Evolutionary conservation across 306 rosid genomes (phyloP), one percentile per base, ranked within the genome.

Genomic region (Dryas alaskensis): DNA sequence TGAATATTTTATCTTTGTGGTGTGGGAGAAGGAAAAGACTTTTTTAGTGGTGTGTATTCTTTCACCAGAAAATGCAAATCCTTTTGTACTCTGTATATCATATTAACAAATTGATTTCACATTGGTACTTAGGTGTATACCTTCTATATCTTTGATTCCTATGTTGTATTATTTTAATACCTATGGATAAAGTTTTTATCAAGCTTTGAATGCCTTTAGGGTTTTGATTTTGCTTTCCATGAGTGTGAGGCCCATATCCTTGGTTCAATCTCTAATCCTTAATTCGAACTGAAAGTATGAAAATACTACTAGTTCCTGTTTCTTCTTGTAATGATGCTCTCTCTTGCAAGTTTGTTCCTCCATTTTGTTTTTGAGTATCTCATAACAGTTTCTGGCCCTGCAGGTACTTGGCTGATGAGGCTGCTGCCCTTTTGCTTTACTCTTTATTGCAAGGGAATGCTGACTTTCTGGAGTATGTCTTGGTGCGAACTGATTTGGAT

Each of bases 401-500:
- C 89, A 95, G 99, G 79, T 82, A 90, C 87, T 84, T 92, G 80
- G 89, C 92, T 81, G 99, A 95, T 82, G 99, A 92, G 89, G 82
- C 93, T 79, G 91, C 97, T 73, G 99, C 90, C 14, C 90, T 95
- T 44, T 81, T 95, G 81, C 98, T 95, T 69, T 95, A 95, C 85
- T 89, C 99, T 48, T 85, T 95, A 69, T 74, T 95, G 84, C 98
- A 95, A 83, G 99, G 98, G 81, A 95, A 95, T 79, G 80, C 93
- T n/a, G 83, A 85, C 73, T 95, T 95, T 85, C 83, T 88, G 81
- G 99, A 95, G 81, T 95, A 95, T 77, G 99, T 92, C 50, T 86
- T 95, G 89, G 99, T 95, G 85, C 97, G 99, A 83, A 95, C 97
- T 78, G 99, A 95, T 89, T 51, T 92, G 85, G 98, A 95, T 83